Conservation (phyloP, 2,329 filamentous ascomycete genomes). For the Arthrinium phaeospermum region DNA sequence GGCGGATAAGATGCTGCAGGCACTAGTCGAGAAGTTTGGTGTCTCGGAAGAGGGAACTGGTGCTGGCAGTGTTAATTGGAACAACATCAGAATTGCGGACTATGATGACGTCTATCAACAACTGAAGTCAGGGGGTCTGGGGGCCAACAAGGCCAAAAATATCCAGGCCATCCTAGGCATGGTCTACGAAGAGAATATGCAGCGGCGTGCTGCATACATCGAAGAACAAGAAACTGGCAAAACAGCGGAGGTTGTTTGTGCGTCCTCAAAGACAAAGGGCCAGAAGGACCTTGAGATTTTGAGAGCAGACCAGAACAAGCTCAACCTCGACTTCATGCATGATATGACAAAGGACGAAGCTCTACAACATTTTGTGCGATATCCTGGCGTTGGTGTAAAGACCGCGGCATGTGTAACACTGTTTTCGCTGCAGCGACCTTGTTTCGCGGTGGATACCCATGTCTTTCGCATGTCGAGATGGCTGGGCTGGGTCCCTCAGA, state of each 20-base stretch:
- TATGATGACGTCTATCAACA: conserved; percentile 68
- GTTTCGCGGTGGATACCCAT: conserved; percentile 65
- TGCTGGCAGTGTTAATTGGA: conserved; percentile 77
- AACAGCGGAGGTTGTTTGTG: conserved; percentile 50
- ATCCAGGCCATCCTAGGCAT: conserved; percentile 78
- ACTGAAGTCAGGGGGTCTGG: conserved; percentile 74
- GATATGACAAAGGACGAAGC: conserved; percentile 51
- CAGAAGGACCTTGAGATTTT: conserved; percentile 64
- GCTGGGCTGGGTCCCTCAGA: conserved; percentile 61
- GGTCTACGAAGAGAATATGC: conserved; percentile 71
- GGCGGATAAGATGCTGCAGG: conserved; percentile 69
- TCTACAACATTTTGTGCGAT: conserved; percentile 55
- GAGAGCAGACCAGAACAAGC: conserved; percentile 60
- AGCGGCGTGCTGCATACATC: conserved; percentile 49
- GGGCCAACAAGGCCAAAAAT: conserved; percentile 70
- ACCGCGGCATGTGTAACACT: conserved; percentile 62
- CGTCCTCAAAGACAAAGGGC: conserved; percentile 44
- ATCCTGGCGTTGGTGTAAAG: conserved; percentile 62
- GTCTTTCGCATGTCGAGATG: conserved; percentile 58
- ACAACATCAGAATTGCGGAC: conserved; percentile 66
- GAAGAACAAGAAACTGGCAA: conserved; percentile 47
- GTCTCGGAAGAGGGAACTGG: conserved; percentile 66
- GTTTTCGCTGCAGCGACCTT: conserved; percentile 58
- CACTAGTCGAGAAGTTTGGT: conserved; percentile 69
- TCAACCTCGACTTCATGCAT: conserved; percentile 61